Percentiles rank a stretch among this genome's conserved stretches.
Evolutionary conservation across 768 basidiomycete species (phyloP).

Genomic region (Ephemerocybe angulata): DNA sequence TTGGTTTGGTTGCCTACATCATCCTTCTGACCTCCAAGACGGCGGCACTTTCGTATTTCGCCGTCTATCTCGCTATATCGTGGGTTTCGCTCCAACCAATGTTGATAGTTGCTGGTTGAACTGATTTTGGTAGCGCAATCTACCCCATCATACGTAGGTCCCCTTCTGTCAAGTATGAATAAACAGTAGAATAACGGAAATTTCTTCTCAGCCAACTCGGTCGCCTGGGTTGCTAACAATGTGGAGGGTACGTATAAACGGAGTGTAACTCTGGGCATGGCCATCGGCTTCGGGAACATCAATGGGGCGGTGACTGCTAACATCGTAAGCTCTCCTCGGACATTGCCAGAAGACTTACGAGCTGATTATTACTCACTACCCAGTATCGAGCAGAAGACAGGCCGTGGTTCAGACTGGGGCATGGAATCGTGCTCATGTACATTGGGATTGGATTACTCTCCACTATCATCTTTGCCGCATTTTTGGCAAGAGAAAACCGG

Average conservation of each 20-base stretch:
- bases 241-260: slow-evolving; percentile 75
- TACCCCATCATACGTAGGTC: slow-evolving; percentile 50
- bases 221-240: slow-evolving; percentile 69
- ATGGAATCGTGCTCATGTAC: slow-evolving; percentile 66
- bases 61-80: slow-evolving; percentile 68
- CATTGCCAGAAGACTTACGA: slow-evolving; percentile 2
- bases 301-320: slow-evolving; percentile 69
- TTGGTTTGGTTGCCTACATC: slow-evolving; percentile 55
- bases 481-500: slow-evolving; percentile 56
- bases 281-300: slow-evolving; percentile 65
- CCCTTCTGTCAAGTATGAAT: not conserved
- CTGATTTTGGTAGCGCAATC: slow-evolving; percentile 36
- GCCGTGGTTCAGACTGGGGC: slow-evolving; percentile 69
- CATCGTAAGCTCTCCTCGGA: slow-evolving; percentile 42
- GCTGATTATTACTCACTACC: not conserved
- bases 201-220: slow-evolving; percentile 18
- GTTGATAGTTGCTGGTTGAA: not conserved
- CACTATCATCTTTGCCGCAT: slow-evolving; percentile 43
- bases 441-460: slow-evolving; percentile 61
- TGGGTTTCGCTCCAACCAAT: slow-evolving; percentile 30
- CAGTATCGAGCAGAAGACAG: slow-evolving; percentile 63
- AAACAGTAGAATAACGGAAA: no score
- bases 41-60: slow-evolving; percentile 68
- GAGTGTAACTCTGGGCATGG: slow-evolving; percentile 64
- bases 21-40: slow-evolving; percentile 59